Evolutionary conservation across 2,329 filamentous ascomycete species (phyloP).

Genomic region (Fusarium abutilonis): DNA sequence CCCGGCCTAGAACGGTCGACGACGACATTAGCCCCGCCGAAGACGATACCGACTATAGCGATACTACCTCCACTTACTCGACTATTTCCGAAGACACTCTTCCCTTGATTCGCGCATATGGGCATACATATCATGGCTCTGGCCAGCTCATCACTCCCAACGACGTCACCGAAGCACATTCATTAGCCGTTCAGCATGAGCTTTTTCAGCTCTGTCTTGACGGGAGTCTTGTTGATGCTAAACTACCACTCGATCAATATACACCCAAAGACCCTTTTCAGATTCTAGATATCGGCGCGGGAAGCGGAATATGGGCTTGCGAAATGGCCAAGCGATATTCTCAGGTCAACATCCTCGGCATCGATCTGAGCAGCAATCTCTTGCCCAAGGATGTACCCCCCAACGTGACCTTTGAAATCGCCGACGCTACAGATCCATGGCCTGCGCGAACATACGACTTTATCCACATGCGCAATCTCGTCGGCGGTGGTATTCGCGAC

Average conservation of each 20-base stretch:
- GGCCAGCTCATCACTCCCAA: conserved; percentile 50
- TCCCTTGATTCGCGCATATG: conserved; percentile 49
- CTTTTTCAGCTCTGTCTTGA: conserved; percentile 51
- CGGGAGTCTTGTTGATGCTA: conserved; percentile 47
- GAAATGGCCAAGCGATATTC: conserved; percentile 56
- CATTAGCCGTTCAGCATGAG: conserved; percentile 48
- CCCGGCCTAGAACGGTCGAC: conserved; percentile 16
- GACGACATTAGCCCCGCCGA: conserved; percentile 33
- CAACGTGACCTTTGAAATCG: conserved; percentile 68
- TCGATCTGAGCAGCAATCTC: conserved; percentile 56
- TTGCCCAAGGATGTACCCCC: conserved; percentile 60
- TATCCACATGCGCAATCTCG: conserved; percentile 56
- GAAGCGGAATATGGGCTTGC: conserved; percentile 56
- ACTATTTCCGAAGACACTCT: conserved; percentile 50
- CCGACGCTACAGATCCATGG: conserved; percentile 64
- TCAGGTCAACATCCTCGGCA: conserved; percentile 52
- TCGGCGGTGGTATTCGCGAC: conserved; percentile 57
- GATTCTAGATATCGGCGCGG: conserved; percentile 56
- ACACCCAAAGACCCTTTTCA: conserved; percentile 34
- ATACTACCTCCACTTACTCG: conserved; percentile 49
- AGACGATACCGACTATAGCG: conserved; percentile 42
- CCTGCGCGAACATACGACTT: conserved; percentile 52
- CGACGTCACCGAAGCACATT: conserved; percentile 48
- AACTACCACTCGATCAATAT: conserved; percentile 45
- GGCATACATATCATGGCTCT: conserved; percentile 52